A percentile compares a stretch with the other conserved stretches of the same genome.
Evolutionary conservation across 345 rosid genomes (phyloP).

Genomic region (Mangifera indica): DNA sequence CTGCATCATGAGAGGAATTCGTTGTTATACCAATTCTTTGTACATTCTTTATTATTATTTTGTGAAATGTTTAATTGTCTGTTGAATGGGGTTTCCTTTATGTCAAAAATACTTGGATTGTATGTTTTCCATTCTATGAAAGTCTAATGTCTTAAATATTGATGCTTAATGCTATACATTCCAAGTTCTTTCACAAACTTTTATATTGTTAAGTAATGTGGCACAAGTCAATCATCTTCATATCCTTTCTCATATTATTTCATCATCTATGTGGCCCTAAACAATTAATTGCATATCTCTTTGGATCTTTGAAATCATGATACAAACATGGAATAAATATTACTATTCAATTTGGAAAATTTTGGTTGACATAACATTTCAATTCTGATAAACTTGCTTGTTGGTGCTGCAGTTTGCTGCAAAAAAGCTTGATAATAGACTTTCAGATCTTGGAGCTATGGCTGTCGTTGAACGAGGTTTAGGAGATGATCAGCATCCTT

Average conservation of each 20-base stretch:
- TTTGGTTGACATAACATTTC: not conserved
- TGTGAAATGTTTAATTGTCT: not conserved
- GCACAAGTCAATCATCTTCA: no score
- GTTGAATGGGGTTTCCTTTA: not conserved
- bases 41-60: not conserved
- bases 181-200: no score
- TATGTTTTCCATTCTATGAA: not conserved
- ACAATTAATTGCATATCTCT: no score
- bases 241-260: no score
- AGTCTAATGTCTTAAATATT: no score
- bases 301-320: no score
- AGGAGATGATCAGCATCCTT: constrained; percentile 96
- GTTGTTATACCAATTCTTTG: not conserved
- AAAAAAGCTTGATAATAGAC: constrained; percentile 89
- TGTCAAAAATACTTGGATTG: no score
- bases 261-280: no score
- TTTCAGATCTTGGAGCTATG: constrained; percentile 76
- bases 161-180: no score
- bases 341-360: not conserved
- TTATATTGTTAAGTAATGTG: no score
- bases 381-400: not conserved
- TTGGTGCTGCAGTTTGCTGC: constrained; percentile 80
- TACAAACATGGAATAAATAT: no score
- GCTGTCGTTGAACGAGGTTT: constrained; percentile 73
- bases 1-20: not conserved